Percentiles rank a stretch among this genome's conserved stretches.
These are phyloP conservation scores for Wakefieldia striispora DNA, from an alignment of 768 basidiomycete species.

Conservation along the genomic window DNA sequence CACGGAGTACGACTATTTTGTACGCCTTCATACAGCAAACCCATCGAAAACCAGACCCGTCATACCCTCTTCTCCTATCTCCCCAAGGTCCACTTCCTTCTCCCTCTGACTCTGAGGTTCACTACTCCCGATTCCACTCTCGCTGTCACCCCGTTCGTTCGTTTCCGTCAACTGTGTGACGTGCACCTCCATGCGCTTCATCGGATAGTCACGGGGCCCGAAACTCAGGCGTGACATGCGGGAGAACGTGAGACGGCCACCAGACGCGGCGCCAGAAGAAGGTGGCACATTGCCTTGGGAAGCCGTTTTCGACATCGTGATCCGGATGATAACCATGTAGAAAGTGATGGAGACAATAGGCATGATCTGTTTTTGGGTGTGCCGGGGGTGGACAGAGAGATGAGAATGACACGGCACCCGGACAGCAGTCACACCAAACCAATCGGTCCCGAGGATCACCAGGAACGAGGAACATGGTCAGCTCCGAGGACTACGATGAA, in stretches of 20 bases:
- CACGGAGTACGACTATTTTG: too few species aligned
- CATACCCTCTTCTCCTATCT: background rate
- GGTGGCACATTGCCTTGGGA: background rate
- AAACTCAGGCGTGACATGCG: background rate
- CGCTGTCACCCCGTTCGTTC: background rate
- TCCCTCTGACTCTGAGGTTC: too few species aligned
- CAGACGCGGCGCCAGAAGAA: background rate
- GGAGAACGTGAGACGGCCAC: background rate
- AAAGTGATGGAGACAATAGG: slow-evolving; percentile 27
- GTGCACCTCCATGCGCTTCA: slow-evolving; percentile 11
- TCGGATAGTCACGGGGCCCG: background rate
- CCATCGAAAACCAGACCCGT: background rate
- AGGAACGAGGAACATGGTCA: background rate
- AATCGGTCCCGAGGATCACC: too few species aligned
- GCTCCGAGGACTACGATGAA: background rate
- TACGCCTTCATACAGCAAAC: background rate
- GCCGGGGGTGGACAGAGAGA: too few species aligned
- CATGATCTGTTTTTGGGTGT: slow-evolving; percentile 10
- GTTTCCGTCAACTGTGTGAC: slow-evolving; percentile 10
- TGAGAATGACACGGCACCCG: too few species aligned
- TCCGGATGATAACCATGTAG: slow-evolving; percentile 26
- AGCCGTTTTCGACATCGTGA: slow-evolving; percentile 8
- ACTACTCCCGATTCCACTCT: background rate
- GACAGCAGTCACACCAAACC: too few species aligned
- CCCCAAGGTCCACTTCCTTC: too few species aligned